Evolutionary conservation across 2,329 filamentous ascomycete species (phyloP).

Genomic region (Phaeosphaeria sp.): DNA sequence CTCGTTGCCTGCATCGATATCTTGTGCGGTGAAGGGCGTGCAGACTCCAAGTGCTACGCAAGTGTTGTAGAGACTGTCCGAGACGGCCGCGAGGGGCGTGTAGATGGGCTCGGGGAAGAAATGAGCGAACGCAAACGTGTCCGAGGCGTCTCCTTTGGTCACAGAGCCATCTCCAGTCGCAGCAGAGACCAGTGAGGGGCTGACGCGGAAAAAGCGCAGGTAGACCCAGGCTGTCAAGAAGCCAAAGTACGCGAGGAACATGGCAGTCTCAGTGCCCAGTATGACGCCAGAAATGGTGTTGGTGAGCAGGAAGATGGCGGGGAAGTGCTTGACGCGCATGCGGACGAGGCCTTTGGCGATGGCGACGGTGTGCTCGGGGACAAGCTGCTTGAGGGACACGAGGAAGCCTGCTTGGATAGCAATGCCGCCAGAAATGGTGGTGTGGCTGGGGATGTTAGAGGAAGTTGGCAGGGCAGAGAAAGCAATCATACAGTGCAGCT

Average conservation of each 20-base stretch:
- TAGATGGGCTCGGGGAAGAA: conserved; percentile 91
- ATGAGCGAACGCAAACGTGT: conserved; percentile 94
- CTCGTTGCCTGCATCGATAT: conserved; percentile 75
- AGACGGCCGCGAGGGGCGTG: conserved; percentile 75
- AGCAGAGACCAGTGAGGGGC: conserved; percentile 63
- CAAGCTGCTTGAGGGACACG: conserved; percentile 95
- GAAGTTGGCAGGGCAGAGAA: neutral
- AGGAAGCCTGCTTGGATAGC: conserved; percentile 92
- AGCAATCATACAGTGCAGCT: conserved; percentile 69
- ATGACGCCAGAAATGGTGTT: conserved; percentile 70
- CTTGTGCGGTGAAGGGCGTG: conserved; percentile 83
- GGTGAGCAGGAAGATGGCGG: conserved; percentile 75
- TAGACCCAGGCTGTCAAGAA: conserved; percentile 94
- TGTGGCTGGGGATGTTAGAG: conserved; percentile 60
- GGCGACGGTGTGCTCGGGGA: conserved; percentile 95
- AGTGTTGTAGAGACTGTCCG: conserved; percentile 75
- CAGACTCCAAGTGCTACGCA: conserved; percentile 80
- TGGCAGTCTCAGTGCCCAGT: conserved; percentile 75
- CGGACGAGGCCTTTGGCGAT: conserved; percentile 88
- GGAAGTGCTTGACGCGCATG: conserved; percentile 84
- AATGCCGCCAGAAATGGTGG: conserved; percentile 86
- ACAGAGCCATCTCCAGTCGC: conserved; percentile 59
- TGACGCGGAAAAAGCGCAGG: conserved; percentile 89
- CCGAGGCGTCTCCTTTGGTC: conserved; percentile 88
- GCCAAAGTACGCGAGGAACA: conserved; percentile 80